phyloP scores from a whole-genome alignment of 257 asterid genomes.

The Linaria vulgaris region DNA sequence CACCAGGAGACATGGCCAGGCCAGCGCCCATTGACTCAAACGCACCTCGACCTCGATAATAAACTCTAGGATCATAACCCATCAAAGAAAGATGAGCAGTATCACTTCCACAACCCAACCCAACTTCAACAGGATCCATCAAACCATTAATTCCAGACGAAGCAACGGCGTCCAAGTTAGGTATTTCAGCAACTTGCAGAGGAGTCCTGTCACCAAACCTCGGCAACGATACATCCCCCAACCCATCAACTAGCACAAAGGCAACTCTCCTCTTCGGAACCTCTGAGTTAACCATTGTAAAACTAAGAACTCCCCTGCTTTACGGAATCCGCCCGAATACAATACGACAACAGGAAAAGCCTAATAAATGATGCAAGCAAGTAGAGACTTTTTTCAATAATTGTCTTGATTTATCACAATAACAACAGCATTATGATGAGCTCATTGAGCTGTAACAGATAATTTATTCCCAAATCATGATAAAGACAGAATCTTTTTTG shows the following conservation, averaged over 20 bases:
- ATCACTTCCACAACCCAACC: constrained; percentile 95
- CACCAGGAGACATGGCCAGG: constrained; percentile 92
- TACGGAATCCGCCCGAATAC: background rate
- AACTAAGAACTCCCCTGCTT: background rate
- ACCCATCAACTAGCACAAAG: constrained; percentile 82
- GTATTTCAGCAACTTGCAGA: constrained; percentile 66
- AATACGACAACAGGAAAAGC: background rate
- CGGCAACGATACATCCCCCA: constrained; percentile 92
- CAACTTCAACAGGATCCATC: constrained; percentile 98
- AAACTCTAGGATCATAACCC: constrained; percentile 90
- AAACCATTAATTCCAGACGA: constrained; percentile 88
- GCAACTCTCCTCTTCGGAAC: constrained; percentile 86
- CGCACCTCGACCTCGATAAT: constrained; percentile 97
- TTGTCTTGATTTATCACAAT: no score
- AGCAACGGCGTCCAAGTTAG: constrained; percentile 81
- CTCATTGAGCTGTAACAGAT: no score
- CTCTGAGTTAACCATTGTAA: constrained; percentile 54
- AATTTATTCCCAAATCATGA: no score
- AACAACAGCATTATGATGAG: no score
- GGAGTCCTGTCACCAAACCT: constrained; percentile 74
- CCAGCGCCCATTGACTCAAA: constrained; percentile 99
- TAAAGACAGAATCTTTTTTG: no score
- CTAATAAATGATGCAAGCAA: background rate
- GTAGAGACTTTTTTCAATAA: no score
- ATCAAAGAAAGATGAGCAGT: constrained; percentile 91